These are phyloP conservation scores for Trichoderma cornu-damae DNA, from an alignment of 2,329 filamentous ascomycete genomes.

Conservation along the genomic window DNA sequence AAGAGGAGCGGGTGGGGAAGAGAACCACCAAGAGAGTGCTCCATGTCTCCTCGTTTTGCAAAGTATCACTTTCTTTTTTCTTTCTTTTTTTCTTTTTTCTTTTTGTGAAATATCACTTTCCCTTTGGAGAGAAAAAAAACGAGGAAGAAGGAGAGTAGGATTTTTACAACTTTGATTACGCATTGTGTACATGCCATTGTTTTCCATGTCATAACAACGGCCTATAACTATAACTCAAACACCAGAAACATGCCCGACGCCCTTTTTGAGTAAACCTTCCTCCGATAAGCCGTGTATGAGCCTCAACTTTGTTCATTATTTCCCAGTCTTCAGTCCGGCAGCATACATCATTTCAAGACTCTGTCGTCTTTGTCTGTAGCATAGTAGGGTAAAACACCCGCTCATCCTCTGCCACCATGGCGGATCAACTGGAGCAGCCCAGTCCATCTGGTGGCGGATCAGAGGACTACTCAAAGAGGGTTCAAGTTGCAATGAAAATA, in stretches of 20 bases:
- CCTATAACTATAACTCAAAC: too few species aligned
- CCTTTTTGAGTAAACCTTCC: too few species aligned
- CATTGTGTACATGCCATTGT: too few species aligned
- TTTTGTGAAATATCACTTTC: too few species aligned
- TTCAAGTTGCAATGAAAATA: slow-evolving; percentile 3
- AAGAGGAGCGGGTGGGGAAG: not conserved
- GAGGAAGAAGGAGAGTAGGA: too few species aligned
- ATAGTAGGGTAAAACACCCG: not conserved
- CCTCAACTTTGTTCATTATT: not conserved
- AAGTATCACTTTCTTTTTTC: not conserved
- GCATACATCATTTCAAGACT: not conserved
- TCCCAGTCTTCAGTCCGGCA: not conserved
- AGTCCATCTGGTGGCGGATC: not conserved
- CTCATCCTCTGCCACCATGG: not conserved
- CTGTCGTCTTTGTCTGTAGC: not conserved
- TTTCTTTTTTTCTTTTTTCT: not conserved
- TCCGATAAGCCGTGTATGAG: too few species aligned
- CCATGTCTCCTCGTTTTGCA: not conserved
- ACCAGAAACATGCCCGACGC: too few species aligned
- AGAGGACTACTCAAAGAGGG: slow-evolving; percentile 6
- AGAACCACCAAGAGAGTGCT: not conserved
- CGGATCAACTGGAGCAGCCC: not conserved
- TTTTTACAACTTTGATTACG: too few species aligned
- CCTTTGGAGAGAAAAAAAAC: too few species aligned
- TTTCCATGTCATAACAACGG: too few species aligned